phyloP scores from a whole-genome alignment of 768 basidiomycete species.

The Lactarius tabidus region DNA sequence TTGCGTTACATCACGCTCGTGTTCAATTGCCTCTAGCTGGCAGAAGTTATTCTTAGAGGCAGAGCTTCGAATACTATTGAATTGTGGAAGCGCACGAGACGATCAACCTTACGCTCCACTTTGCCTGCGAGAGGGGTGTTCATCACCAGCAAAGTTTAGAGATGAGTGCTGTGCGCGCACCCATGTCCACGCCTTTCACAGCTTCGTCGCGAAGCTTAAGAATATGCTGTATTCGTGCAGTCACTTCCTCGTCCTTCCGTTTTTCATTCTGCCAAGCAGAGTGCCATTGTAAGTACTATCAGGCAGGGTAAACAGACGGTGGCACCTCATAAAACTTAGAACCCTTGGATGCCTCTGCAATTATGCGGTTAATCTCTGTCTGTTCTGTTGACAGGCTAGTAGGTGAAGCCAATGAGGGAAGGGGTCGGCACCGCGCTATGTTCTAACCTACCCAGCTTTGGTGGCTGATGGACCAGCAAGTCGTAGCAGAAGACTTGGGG shows the following conservation, averaged over 20 bases:
- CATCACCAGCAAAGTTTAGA: neutral
- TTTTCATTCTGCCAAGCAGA: slow-evolving; percentile 67
- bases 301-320: slow-evolving; percentile 24
- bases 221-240: slow-evolving; percentile 67
- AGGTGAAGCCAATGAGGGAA: slow-evolving; percentile 3
- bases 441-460: slow-evolving; percentile 71
- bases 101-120: slow-evolving; percentile 65
- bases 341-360: slow-evolving; percentile 87
- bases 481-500: slow-evolving; percentile 67
- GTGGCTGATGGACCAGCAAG: slow-evolving; percentile 86
- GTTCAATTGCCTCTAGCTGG: slow-evolving; percentile 69
- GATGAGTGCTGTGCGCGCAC: slow-evolving; percentile 38
- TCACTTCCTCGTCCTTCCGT: slow-evolving; percentile 81
- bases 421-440: neutral
- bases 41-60: slow-evolving; percentile 7
- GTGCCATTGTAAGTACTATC: neutral
- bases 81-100: slow-evolving; percentile 47
- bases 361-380: slow-evolving; percentile 80
- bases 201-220: slow-evolving; percentile 60
- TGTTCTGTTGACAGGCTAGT: slow-evolving; percentile 69
- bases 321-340: slow-evolving; percentile 84
- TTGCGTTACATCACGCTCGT: slow-evolving; percentile 72
- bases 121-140: slow-evolving; percentile 36
- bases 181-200: slow-evolving; percentile 47
- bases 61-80: neutral